Conservation (phyloP, 108 stramenopile species). For the Aurantiochytrium sp. region DNA sequence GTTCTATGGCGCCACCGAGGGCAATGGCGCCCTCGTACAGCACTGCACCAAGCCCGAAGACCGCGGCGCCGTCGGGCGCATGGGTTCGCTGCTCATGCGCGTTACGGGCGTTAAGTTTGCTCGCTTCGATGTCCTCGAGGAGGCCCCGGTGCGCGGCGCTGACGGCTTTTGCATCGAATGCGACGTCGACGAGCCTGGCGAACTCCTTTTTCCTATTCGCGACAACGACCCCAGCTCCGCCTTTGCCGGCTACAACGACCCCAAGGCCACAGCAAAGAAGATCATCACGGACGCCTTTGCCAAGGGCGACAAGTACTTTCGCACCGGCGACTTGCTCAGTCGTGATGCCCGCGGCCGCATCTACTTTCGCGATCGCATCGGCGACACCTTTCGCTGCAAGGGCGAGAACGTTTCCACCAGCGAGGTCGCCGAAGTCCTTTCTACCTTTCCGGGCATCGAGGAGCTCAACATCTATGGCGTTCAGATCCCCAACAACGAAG, state of each 20-base stretch:
- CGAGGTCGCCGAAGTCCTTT: conserved; percentile 43
- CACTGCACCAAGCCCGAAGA: not conserved
- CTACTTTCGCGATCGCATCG: conserved; percentile 51
- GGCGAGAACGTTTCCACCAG: conserved; percentile 56
- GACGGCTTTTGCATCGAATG: conserved; percentile 28
- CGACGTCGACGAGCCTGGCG: conserved; percentile 37
- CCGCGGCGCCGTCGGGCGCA: conserved; percentile 41
- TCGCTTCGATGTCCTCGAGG: conserved; percentile 29
- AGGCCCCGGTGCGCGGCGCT: conserved; percentile 30
- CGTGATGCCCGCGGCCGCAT: conserved; percentile 36
- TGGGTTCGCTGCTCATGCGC: conserved; percentile 28
- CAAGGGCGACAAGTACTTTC: conserved; percentile 43
- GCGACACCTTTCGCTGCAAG: conserved; percentile 60
- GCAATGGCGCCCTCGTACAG: conserved; percentile 28
- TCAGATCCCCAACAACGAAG: conserved; percentile 26
- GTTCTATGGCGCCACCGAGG: conserved; percentile 56
- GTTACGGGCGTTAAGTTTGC: conserved; percentile 15
- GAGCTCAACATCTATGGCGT: conserved; percentile 48
- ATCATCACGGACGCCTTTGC: conserved; percentile 37
- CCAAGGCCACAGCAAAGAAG: conserved; percentile 41
- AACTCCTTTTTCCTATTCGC: conserved; percentile 40
- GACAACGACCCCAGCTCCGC: conserved; percentile 28
- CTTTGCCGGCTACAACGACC: conserved; percentile 51
- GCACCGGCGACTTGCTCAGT: conserved; percentile 43
- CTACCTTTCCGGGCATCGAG: conserved; percentile 23